Evolutionary conservation across 2,329 filamentous ascomycete genomes (phyloP).

Genomic region (Leptosphaerulina australis): DNA sequence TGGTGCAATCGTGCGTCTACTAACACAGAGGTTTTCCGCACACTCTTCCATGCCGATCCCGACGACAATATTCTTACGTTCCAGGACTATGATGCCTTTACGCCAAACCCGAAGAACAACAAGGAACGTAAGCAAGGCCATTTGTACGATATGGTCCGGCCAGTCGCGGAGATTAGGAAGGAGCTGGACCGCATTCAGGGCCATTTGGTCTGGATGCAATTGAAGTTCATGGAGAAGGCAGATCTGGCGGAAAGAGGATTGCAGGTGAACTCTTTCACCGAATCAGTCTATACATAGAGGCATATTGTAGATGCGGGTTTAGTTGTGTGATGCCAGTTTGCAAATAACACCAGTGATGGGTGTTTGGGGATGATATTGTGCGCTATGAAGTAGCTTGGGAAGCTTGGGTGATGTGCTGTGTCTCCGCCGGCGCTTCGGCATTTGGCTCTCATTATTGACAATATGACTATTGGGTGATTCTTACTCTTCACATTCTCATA

Average conservation of each 20-base stretch:
- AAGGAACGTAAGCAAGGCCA: constrained; percentile 76
- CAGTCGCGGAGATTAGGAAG: constrained; percentile 69
- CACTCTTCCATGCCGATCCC: constrained; percentile 85
- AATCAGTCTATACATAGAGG: constrained; percentile 75
- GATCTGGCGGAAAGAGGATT: constrained; percentile 89
- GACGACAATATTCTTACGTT: constrained; percentile 90
- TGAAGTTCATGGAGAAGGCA: constrained; percentile 82
- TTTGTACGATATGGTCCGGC: constrained; percentile 74
- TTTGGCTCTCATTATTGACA: not conserved
- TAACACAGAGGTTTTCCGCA: constrained; percentile 78
- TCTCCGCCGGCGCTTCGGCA: not conserved
- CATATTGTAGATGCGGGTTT: not conserved
- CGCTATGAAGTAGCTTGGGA: not conserved
- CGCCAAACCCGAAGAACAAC: constrained; percentile 60
- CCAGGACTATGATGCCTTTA: constrained; percentile 83
- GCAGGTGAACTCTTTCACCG: constrained; percentile 83
- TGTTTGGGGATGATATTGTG: not conserved
- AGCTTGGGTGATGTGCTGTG: not conserved
- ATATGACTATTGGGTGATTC: not conserved
- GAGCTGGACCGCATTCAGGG: constrained; percentile 83
- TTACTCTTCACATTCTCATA: not conserved
- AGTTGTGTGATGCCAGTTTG: not conserved
- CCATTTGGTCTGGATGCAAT: constrained; percentile 93
- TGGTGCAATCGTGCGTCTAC: constrained; percentile 72
- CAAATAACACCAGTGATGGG: too few species aligned